Conservation (phyloP, 2,329 filamentous ascomycete species). For the Talaromyces sp. region DNA sequence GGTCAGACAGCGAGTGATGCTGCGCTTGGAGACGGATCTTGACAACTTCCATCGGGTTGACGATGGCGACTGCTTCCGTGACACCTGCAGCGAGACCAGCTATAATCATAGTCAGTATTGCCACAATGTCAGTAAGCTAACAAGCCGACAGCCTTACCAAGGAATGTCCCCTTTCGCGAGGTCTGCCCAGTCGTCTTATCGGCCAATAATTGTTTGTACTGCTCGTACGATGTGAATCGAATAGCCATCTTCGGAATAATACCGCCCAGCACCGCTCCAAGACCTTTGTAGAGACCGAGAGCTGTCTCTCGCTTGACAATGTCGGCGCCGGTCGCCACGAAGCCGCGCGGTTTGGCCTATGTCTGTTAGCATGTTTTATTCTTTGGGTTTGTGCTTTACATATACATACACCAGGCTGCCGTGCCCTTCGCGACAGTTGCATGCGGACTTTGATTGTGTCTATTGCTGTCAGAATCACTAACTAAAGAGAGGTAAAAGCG, state of each 20-base stretch:
- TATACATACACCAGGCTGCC: conserved; percentile 68
- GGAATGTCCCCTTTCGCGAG: conserved; percentile 65
- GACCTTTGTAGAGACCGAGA: conserved; percentile 90
- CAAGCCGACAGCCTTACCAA: conserved; percentile 48
- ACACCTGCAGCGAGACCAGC: conserved; percentile 89
- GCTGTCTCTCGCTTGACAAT: conserved; percentile 89
- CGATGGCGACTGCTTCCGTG: conserved; percentile 92
- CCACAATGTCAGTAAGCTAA: conserved; percentile 28
- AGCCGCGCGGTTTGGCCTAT: conserved; percentile 71
- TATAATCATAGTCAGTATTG: conserved; percentile 22
- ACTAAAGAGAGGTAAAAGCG: conserved; percentile 4
- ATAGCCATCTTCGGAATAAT: conserved; percentile 99
- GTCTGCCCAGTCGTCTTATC: conserved; percentile 62
- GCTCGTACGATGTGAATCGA: conserved; percentile 94
- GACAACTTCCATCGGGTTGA: conserved; percentile 98
- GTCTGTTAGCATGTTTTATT: neutral
- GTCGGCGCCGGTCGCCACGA: conserved; percentile 76
- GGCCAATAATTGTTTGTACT: conserved; percentile 80
- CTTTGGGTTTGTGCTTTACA: conserved; percentile 20
- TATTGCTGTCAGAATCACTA: conserved; percentile 23
- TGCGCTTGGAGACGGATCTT: conserved; percentile 98
- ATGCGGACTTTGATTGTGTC: conserved; percentile 99
- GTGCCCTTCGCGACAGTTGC: conserved; percentile 87
- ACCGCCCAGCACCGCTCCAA: conserved; percentile 92
- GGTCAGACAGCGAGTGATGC: conserved; percentile 96